These are phyloP conservation scores for Leccinum obscurum DNA, from an alignment of 768 basidiomycete species.

Conservation along the genomic window DNA sequence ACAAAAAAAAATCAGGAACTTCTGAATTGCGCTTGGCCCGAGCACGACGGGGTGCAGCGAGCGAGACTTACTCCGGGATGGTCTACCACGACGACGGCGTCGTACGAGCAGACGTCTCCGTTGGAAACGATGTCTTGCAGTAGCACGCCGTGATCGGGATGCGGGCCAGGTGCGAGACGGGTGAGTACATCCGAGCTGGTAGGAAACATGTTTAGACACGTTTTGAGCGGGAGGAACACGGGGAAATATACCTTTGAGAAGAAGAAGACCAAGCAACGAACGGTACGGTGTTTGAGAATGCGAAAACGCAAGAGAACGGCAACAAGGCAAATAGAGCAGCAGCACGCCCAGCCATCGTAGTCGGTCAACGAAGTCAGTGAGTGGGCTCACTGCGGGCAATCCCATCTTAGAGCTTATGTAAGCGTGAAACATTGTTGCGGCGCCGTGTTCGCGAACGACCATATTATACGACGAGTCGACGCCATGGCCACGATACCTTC, in stretches of 20 bases:
- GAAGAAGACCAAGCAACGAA: slow-evolving; percentile 69
- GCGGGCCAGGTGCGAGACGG: slow-evolving; percentile 38
- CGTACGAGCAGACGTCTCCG: slow-evolving; percentile 57
- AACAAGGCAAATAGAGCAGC: slow-evolving; percentile 46
- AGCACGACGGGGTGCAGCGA: neutral
- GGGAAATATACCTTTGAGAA: slow-evolving; percentile 48
- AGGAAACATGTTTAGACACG: neutral
- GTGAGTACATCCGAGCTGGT: slow-evolving; percentile 59
- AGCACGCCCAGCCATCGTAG: slow-evolving; percentile 45
- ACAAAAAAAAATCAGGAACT: too few relatives aligned
- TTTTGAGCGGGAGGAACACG: neutral
- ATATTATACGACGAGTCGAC: slow-evolving; percentile 1
- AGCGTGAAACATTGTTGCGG: slow-evolving; percentile 1
- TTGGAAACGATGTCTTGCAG: slow-evolving; percentile 45
- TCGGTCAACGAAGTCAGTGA: neutral
- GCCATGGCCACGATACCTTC: slow-evolving; percentile 50
- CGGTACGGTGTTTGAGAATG: slow-evolving; percentile 64
- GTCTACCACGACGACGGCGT: slow-evolving; percentile 66
- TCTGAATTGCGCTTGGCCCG: neutral
- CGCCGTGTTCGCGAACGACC: neutral
- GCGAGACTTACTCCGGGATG: slow-evolving; percentile 65
- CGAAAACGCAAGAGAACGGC: slow-evolving; percentile 42
- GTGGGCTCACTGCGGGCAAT: neutral
- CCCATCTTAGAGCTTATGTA: slow-evolving; percentile 14
- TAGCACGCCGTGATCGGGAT: slow-evolving; percentile 34